These are phyloP conservation scores for Rickenella mellea DNA, from an alignment of 768 basidiomycete genomes.

Conservation along the genomic window DNA sequence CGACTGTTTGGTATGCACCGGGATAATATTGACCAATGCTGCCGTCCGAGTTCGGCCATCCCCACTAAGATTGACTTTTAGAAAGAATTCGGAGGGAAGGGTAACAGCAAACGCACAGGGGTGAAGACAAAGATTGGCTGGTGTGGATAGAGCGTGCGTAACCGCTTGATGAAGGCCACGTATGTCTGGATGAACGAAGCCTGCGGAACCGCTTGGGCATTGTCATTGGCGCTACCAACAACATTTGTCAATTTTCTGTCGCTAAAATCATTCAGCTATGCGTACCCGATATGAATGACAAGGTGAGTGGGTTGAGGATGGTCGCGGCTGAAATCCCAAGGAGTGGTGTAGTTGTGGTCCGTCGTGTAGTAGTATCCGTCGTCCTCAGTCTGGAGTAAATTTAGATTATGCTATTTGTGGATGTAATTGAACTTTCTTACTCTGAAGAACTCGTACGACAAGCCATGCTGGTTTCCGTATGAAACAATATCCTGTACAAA, in stretches of 20 bases:
- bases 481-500: conserved; percentile 34
- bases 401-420: background rate
- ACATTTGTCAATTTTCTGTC: background rate
- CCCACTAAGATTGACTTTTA: conserved; percentile 28
- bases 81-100: background rate
- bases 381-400: conserved; percentile 44
- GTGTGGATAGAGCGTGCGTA: conserved; percentile 31
- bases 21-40: conserved; percentile 34
- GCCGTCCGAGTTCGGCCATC: conserved; percentile 45
- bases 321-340: conserved; percentile 45
- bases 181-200: conserved; percentile 40
- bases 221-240: conserved; percentile 40
- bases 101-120: conserved; percentile 25
- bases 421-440: conserved; percentile 16
- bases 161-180: conserved; percentile 31
- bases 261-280: background rate
- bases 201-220: conserved; percentile 39
- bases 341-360: conserved; percentile 52
- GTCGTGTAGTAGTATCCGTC: conserved; percentile 42
- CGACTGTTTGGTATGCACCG: conserved; percentile 37
- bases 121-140: conserved; percentile 48
- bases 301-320: conserved; percentile 38
- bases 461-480: conserved; percentile 43
- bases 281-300: conserved; percentile 47
- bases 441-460: conserved; percentile 41